Base-by-base conservation (phyloP, 306 rosid species). In the Cucurbita ficifolia region DNA sequence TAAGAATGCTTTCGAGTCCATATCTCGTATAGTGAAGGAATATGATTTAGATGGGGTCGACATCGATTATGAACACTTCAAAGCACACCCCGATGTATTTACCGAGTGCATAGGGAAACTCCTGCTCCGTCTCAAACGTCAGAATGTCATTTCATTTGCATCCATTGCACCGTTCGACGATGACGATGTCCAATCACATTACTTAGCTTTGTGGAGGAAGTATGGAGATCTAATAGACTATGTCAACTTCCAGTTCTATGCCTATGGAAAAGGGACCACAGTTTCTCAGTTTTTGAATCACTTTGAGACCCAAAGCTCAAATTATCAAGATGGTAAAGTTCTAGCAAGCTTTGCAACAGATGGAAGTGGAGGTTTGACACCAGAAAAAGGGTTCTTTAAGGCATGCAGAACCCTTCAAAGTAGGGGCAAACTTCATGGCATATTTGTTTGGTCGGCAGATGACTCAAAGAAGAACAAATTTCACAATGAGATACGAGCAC, bases 221-320 rank as follows among this genome's bases (percentile, higher is more conserved):
- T 84, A 90, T 16, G 86, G 96, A 0, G 42, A 78, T 51, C 40
- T 84, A 55, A 90, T 92, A 45, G 96, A 90, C 60, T 92, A 88
- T 19, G 91, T 90, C 6, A 92, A 90, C n/a, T 92, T 92, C 75
- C 98, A 90, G 42, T 88, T 92, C 65, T 90, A 92, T 39, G 88
- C 96, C 3, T 90, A 88, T 54, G 91, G 80, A 10, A 56, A 88
- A 52, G 82, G 88, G 33, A 86, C 95, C 2, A 80, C 76, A 0
- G 97, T 88, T 78, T 54, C 79, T 6, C 85, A 89, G 53, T 89
- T 89, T 57, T 58, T 89, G 0, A 36, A 75, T 21, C 73, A 86
- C 60, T 92, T 83, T 68, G 77, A 92, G 52, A 79, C 75, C 2
- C 96, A 92, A 8, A 88, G 84, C 64, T 79, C 86, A 1, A 88